Evolutionary conservation across 1,284 basidiomycete genomes (phyloP), one percentile per base, ranked within the genome.

Genomic region (Omphalotus olearius): DNA sequence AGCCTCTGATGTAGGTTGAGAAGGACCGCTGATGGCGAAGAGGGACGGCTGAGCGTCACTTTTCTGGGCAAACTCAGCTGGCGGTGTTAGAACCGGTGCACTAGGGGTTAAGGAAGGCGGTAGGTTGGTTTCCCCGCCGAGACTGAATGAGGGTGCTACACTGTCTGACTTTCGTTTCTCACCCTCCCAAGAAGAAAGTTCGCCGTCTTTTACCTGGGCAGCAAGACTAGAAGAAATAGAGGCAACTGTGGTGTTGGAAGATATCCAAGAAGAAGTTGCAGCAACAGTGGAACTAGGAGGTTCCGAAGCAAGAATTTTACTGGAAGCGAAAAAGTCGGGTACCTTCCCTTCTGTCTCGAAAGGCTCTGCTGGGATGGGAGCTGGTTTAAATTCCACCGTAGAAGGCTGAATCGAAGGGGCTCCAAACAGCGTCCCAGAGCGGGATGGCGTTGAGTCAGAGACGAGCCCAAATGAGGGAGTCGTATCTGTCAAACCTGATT

Each of bases 301-400:
- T 47, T 40, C 48, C n/a, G 28, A n/a, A 25, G 50, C 25, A 45
- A 54, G 53, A 47, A 20, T 45, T 45, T 48, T 56, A 39, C 28
- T 49, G 39, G 53, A 57, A 33, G 72, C 68, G 50, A 83, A 82
- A 60, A 82, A 80, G 59, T 80, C 73, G 7, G 79, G 80, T 26
- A 79, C 60, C 23, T 51, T 51, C 13, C 36, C 11, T 20, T 51
- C 53, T 26, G 56, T 50, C 13, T 57, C 48, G 18, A 60, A 59
- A 36, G 60, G 60, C 9, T 62, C 54, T 18, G 36, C 20, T 16
- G 39, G 40, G 18, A 6, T 28, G 10, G 50, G 25, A 3, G 20
- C 9, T 16, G 14, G 9, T 14, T 6, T 11, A 6, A 6, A 9
- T 39, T 17, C 20, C 20, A 28, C 35, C 3, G 25, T 11, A 30